A percentile compares a stretch with the other conserved stretches of the same genome.
phyloP scores from a whole-genome alignment of 73 alveolate species.

The Blepharisma stoltei region DNA sequence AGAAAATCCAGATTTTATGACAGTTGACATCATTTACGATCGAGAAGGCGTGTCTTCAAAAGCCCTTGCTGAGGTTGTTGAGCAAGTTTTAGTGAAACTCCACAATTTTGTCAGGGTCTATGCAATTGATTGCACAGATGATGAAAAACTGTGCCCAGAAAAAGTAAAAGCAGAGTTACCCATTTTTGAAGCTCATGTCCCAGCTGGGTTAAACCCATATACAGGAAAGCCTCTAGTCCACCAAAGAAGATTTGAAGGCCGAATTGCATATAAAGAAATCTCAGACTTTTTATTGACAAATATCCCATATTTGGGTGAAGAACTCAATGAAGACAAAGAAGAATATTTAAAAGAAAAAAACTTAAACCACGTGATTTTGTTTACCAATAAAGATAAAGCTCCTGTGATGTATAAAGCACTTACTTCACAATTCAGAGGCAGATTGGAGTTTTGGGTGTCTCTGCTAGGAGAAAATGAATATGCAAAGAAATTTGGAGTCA shows the following conservation, averaged over 20 bases:
- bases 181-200: constrained; percentile 17
- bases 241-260: constrained; percentile 5
- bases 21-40: constrained; percentile 9
- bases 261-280: constrained; percentile 10
- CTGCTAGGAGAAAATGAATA: not conserved
- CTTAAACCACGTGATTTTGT: not conserved
- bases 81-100: not conserved
- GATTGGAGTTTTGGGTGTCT: not conserved
- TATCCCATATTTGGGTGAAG: constrained; percentile 20
- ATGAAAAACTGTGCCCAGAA: not conserved
- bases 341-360: not conserved
- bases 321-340: not conserved
- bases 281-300: not conserved
- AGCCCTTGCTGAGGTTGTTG: too few species aligned
- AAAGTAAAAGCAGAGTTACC: not conserved
- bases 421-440: constrained; percentile 16
- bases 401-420: constrained; percentile 21
- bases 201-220: constrained; percentile 18
- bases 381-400: constrained; percentile 26
- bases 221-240: constrained; percentile 16
- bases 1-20: constrained; percentile 17
- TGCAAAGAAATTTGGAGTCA: not conserved
- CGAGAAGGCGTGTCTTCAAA: not conserved
- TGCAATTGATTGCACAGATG: constrained; percentile 8
- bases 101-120: not conserved